Base-by-base conservation (phyloP, 805 yeast genomes). In the Grigorovia transvaalensis region DNA sequence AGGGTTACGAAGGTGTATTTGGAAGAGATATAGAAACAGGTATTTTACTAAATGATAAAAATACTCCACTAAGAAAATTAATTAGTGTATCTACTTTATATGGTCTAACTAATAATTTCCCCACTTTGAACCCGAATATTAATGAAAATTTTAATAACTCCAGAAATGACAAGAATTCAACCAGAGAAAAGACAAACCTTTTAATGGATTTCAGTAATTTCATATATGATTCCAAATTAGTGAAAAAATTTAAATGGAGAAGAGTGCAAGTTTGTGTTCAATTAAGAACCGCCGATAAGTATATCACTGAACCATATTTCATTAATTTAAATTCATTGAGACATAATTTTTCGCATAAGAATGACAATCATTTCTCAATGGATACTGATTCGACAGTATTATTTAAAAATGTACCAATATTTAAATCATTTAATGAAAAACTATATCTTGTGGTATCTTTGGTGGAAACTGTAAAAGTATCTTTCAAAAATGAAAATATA, bases 261-360 rank as follows among this genome's bases (percentile, higher is more conserved):
- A 76, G 76, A 8, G 77, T 84, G 77, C 80, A 80, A 47, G 90
- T 89, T 2, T 81, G 82, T 59, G 72, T 88, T 69, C 84, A 82
- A 63, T 68, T 88, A 59, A 72, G 95, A 62, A 83, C 81, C 54
- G 73, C 78, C 30, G 76, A 75, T 50, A 78, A 74, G 60, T 73
- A 85, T 57, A 70, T 88, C 51, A 84, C 96, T 0, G 96, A 88
- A 68, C 84, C 95, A 0, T 87, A 85, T 69, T 80, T 85, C 5
- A 80, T 87, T 47, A 78, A 78, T 54, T 79, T 88, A 46, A 72
- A 74, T 49, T 73, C 84, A 79, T 49, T 45, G 44, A 29, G 47
- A 45, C 29, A 29, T 33, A 19, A 41, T 27, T 29, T 18, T 38
- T 23, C 44, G 7, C 30, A 27, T 50, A 20, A 46, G 23, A 20